These are phyloP conservation scores for Euphorbia pulcherrima DNA, from an alignment of 345 rosid genomes.

Conservation along the genomic window DNA sequence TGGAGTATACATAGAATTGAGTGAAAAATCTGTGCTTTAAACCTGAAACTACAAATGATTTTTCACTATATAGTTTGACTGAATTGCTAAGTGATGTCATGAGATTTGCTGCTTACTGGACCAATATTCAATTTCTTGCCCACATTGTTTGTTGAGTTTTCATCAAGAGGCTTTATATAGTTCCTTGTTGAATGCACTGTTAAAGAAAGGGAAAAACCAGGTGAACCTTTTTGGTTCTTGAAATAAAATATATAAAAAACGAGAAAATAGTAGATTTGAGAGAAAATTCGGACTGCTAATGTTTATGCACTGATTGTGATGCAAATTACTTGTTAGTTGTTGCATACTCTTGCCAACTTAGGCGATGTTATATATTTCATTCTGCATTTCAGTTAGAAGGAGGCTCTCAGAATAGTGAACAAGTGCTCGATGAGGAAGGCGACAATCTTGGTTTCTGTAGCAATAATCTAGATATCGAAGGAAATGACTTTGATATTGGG, in stretches of 20 bases:
- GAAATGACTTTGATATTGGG: conserved; percentile 14
- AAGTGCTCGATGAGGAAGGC: conserved; percentile 25
- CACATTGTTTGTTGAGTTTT: background rate
- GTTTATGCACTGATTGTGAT: background rate
- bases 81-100: no score
- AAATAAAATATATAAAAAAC: background rate
- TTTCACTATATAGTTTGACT: background rate
- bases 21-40: background rate
- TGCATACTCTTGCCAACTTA: background rate
- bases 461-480: conserved; percentile 11
- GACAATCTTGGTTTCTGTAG: conserved; percentile 20
- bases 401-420: conserved; percentile 23
- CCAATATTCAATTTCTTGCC: background rate
- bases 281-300: background rate
- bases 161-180: background rate
- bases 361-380: background rate
- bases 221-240: background rate
- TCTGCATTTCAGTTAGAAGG: conserved; percentile 21
- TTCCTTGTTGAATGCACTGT: background rate
- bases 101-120: background rate
- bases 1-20: background rate
- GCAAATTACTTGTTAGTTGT: conserved; percentile 5
- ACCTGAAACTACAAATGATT: background rate
- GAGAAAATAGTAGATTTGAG: background rate
- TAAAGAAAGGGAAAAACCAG: background rate